phyloP scores from a whole-genome alignment of 148 eudicot species.

The Polygonum maritimum region DNA sequence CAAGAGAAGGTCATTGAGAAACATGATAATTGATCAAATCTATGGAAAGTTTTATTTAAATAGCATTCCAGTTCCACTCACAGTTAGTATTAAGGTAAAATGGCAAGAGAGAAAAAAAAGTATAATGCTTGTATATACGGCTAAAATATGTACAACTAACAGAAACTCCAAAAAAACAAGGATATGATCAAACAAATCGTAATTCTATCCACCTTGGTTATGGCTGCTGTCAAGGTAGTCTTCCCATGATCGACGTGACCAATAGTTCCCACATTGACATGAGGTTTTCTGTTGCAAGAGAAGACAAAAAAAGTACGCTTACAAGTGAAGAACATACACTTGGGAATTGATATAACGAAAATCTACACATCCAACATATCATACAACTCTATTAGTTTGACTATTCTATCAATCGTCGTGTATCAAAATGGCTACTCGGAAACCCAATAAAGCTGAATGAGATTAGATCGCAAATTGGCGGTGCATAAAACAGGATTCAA shows the following conservation, averaged over 20 bases:
- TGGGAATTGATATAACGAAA: neutral
- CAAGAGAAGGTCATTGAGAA: neutral
- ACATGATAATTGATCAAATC: neutral
- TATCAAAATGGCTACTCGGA: neutral
- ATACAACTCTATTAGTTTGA: neutral
- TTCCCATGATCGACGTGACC: conserved; percentile 99
- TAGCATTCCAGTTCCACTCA: neutral
- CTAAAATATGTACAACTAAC: neutral
- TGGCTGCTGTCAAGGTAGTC: conserved; percentile 94
- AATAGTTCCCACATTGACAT: conserved; percentile 91
- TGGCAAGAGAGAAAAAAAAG: neutral
- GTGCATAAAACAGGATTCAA: neutral
- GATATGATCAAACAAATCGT: neutral
- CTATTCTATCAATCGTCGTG: neutral
- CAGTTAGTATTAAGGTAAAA: neutral
- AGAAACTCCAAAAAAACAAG: neutral
- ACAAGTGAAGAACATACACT: neutral
- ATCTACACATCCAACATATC: neutral
- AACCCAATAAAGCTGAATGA: neutral
- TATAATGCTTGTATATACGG: neutral
- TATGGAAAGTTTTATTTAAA: neutral
- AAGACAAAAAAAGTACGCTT: neutral
- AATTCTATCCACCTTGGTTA: conserved; percentile 50
- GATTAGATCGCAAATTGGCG: neutral
- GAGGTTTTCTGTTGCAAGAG: conserved; percentile 62